phyloP scores from a whole-genome alignment of 768 basidiomycete species.

The Mycena crocata region DNA sequence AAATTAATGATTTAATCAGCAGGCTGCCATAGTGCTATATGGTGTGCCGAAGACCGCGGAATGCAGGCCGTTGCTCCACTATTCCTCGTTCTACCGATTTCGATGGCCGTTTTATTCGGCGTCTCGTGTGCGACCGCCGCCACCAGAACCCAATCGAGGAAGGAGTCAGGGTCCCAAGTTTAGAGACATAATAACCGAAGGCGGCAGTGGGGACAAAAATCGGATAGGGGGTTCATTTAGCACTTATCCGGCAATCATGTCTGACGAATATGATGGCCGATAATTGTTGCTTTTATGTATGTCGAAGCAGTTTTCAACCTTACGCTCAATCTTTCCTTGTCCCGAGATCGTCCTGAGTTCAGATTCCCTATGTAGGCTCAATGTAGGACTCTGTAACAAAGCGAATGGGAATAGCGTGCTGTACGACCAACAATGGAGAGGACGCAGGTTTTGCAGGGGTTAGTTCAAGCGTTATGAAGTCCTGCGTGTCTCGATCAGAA shows the following conservation, averaged over 20 bases:
- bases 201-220: no score
- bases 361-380: neutral
- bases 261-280: no score
- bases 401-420: slow-evolving; percentile 63
- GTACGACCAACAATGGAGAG: slow-evolving; percentile 51
- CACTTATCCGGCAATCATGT: no score
- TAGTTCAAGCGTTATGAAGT: slow-evolving; percentile 65
- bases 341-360: no score
- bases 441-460: slow-evolving; percentile 45
- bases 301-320: no score
- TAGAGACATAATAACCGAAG: no score
- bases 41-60: slow-evolving; percentile 3
- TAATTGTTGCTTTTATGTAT: no score
- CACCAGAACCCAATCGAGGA: neutral
- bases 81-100: neutral
- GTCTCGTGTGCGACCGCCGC: neutral
- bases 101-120: slow-evolving; percentile 7
- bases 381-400: slow-evolving; percentile 65
- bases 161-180: neutral
- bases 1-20: neutral
- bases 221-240: no score
- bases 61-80: neutral
- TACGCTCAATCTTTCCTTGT: no score
- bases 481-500: slow-evolving; percentile 54
- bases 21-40: slow-evolving; percentile 6